A percentile compares a stretch with the other conserved stretches of the same genome.
Evolutionary conservation across 1,139 yeast genomes (phyloP).

Genomic region (Yamadazyma siamensis): DNA sequence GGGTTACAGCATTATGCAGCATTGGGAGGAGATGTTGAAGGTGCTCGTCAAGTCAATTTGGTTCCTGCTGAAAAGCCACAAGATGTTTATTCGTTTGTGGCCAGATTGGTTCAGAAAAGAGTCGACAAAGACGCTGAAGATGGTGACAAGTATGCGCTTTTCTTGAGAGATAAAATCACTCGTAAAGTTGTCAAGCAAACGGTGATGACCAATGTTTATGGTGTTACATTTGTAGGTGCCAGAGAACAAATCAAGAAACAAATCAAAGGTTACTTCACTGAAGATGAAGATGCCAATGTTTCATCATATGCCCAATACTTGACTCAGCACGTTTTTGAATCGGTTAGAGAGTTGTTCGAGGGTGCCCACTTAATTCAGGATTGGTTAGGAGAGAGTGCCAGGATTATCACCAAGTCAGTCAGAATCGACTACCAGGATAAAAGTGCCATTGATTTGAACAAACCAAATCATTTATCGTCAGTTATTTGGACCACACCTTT

Average conservation of each 20-base stretch:
- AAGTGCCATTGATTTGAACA: constrained; percentile 24
- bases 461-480: constrained; percentile 70
- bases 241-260: constrained; percentile 80
- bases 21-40: constrained; percentile 91
- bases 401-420: constrained; percentile 73
- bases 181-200: constrained; percentile 95
- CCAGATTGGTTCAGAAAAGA: constrained; percentile 62
- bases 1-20: constrained; percentile 98
- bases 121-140: constrained; percentile 59
- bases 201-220: constrained; percentile 98
- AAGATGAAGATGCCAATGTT: constrained; percentile 41
- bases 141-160: constrained; percentile 51
- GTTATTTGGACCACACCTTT: constrained; percentile 98
- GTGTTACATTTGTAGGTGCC: constrained; percentile 95
- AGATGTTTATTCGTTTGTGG: constrained; percentile 86
- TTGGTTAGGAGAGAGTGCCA: constrained; percentile 90
- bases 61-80: constrained; percentile 82
- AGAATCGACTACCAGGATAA: constrained; percentile 53
- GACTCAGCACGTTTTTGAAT: constrained; percentile 74
- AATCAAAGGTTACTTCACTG: constrained; percentile 41
- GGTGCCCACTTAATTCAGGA: constrained; percentile 96
- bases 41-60: constrained; percentile 89
- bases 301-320: constrained; percentile 59
- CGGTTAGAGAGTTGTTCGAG: constrained; percentile 80
- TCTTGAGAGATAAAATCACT: constrained; percentile 60